These are phyloP conservation scores for Cryphonectria naterciae DNA, from an alignment of 2,329 filamentous ascomycete genomes.

Conservation along the genomic window DNA sequence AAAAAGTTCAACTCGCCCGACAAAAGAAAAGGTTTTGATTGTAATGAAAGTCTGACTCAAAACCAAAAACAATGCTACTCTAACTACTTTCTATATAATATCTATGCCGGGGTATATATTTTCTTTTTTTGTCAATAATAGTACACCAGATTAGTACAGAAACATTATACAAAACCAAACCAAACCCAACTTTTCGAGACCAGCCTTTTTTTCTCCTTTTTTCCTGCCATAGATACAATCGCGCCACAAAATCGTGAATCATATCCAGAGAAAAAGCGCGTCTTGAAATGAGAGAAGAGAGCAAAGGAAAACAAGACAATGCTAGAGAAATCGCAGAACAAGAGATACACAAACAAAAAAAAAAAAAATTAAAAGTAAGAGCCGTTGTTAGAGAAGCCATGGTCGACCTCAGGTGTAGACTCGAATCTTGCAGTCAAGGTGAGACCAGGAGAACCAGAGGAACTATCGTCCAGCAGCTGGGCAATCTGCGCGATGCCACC, in stretches of 20 bases:
- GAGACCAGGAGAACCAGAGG: conserved; percentile 18
- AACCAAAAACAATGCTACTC: conserved; percentile 1
- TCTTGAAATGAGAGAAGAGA: background rate
- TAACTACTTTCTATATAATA: conserved; percentile 20
- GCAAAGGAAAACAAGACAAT: background rate
- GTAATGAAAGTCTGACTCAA: conserved; percentile 12
- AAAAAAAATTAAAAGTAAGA: conserved; percentile 22
- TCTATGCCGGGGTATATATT: conserved; percentile 28
- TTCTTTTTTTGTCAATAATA: conserved; percentile 3
- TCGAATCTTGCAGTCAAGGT: conserved; percentile 28
- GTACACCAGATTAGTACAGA: conserved; percentile 7
- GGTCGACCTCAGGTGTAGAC: conserved; percentile 26
- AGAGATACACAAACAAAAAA: background rate
- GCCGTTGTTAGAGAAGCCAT: conserved; percentile 16
- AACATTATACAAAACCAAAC: conserved; percentile 2
- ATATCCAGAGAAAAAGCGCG: background rate
- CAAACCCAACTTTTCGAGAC: conserved; percentile 13
- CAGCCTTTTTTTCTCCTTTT: conserved; percentile 3
- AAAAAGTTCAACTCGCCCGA: background rate
- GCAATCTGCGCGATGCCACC: conserved; percentile 19
- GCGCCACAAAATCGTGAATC: conserved; percentile 8
- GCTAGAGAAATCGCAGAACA: background rate
- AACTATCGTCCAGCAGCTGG: conserved; percentile 19
- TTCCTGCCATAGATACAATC: conserved; percentile 4
- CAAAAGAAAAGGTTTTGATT: conserved; percentile 22